Evolutionary conservation across 495 filamentous ascomycete genomes (phyloP).

Genomic region (Tuber microsphaerosporum): DNA sequence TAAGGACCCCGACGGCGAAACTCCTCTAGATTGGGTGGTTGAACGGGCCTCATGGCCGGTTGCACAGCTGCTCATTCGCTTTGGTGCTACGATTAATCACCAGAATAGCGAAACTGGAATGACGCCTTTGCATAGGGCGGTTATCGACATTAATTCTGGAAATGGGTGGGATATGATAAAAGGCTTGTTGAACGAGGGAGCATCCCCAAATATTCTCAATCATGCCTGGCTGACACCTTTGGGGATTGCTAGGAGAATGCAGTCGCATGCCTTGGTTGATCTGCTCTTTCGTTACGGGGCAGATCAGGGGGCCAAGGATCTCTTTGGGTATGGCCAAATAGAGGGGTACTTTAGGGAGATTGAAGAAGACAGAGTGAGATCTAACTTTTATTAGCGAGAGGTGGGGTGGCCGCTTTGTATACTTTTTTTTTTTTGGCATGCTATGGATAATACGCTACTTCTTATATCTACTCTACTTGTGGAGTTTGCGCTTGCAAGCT

Average conservation of each 20-base stretch:
- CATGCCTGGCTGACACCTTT: neutral
- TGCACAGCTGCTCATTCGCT: neutral
- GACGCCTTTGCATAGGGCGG: neutral
- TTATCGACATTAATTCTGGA: neutral
- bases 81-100: neutral
- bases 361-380: neutral
- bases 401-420: neutral
- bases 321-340: constrained; percentile 1
- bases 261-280: neutral
- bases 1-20: neutral
- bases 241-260: neutral
- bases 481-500: neutral
- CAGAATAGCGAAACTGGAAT: neutral
- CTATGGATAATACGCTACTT: neutral
- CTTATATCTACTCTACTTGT: neutral
- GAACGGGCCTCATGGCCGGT: neutral
- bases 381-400: neutral
- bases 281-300: neutral
- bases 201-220: neutral
- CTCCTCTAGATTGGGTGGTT: neutral
- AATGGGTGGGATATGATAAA: neutral
- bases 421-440: neutral
- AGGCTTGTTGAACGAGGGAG: neutral
- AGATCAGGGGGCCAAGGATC: neutral
- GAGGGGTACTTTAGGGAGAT: neutral